A percentile compares a stretch with the other conserved stretches of the same genome.
Evolutionary conservation across 352 stramenopile species (phyloP).

Genomic region (Phytophthora sp.): DNA sequence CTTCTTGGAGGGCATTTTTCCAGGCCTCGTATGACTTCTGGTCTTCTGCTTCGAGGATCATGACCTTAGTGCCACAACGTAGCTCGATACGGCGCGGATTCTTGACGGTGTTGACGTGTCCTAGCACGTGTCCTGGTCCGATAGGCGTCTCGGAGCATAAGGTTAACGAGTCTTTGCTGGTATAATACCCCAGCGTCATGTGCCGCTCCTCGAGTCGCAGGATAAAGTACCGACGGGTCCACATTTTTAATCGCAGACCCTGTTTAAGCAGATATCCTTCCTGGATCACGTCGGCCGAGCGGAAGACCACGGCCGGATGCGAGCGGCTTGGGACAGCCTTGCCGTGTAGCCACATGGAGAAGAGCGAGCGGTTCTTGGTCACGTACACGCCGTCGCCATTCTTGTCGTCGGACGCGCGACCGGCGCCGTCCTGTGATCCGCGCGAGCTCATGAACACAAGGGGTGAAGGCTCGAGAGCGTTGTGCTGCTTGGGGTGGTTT

Average conservation of each 20-base stretch:
- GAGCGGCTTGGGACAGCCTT: slow-evolving; percentile 61
- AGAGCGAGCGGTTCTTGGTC: slow-evolving; percentile 84
- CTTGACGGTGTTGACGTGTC: slow-evolving; percentile 54
- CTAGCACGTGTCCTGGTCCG: slow-evolving; percentile 67
- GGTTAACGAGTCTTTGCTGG: slow-evolving; percentile 79
- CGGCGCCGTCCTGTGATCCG: slow-evolving; percentile 14
- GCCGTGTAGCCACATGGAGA: slow-evolving; percentile 87
- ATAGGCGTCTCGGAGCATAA: slow-evolving; percentile 87
- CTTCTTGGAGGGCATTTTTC: slow-evolving; percentile 80
- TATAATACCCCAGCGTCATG: slow-evolving; percentile 90
- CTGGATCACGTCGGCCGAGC: slow-evolving; percentile 85
- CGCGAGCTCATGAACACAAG: slow-evolving; percentile 28
- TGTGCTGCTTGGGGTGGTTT: slow-evolving; percentile 27
- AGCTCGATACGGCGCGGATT: slow-evolving; percentile 72
- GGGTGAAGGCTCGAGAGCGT: background rate
- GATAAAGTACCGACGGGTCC: slow-evolving; percentile 88
- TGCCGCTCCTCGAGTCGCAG: slow-evolving; percentile 85
- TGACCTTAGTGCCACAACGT: slow-evolving; percentile 70
- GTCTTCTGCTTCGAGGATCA: slow-evolving; percentile 78
- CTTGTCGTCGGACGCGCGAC: slow-evolving; percentile 30
- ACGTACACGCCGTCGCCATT: slow-evolving; percentile 80
- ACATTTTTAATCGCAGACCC: slow-evolving; percentile 79
- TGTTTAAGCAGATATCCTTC: slow-evolving; percentile 88
- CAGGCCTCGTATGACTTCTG: slow-evolving; percentile 59
- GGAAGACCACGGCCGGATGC: slow-evolving; percentile 70